Percentiles rank a stretch among this genome's conserved stretches.
Conservation (phyloP, 371 early-diverging fungal genomes). For the Mucor mucedo region DNA sequence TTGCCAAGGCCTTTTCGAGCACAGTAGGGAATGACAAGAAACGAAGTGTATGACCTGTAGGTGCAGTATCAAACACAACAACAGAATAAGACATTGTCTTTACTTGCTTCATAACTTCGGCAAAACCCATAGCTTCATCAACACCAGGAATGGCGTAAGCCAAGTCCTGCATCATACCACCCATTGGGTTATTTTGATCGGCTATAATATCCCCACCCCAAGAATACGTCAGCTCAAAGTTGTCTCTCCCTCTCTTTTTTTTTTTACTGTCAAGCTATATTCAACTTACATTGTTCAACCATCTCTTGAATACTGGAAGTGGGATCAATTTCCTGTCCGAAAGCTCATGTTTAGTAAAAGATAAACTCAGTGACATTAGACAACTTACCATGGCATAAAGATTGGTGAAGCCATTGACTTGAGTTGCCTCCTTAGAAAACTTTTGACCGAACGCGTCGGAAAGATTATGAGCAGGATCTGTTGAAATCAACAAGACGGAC, state of each 20-base stretch:
- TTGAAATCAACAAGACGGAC: constrained; percentile 95
- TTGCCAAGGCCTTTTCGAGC: constrained; percentile 94
- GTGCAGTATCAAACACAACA: constrained; percentile 98
- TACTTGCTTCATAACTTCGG: constrained; percentile 98
- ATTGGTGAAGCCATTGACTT: constrained; percentile 93
- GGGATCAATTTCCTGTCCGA: constrained; percentile 94
- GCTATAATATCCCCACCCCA: constrained; percentile 44
- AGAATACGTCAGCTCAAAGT: neutral
- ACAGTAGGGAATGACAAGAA: constrained; percentile 97
- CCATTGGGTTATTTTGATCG: constrained; percentile 81
- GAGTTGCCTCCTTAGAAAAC: constrained; percentile 94
- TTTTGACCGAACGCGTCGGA: constrained; percentile 99
- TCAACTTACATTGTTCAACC: constrained; percentile 81
- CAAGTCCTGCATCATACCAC: constrained; percentile 92
- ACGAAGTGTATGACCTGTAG: constrained; percentile 98
- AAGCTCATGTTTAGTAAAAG: too few relatives aligned
- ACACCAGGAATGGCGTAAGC: constrained; percentile 98
- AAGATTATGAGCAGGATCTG: constrained; percentile 98
- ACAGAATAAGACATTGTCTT: constrained; percentile 98
- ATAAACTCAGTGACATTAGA: neutral
- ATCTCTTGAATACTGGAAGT: constrained; percentile 96
- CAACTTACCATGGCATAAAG: constrained; percentile 89
- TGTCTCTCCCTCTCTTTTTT: neutral
- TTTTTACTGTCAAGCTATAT: neutral
- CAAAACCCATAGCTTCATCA: constrained; percentile 99